Conservation (phyloP, 1,139 yeast genomes). For the Tardiomyces blankii region DNA sequence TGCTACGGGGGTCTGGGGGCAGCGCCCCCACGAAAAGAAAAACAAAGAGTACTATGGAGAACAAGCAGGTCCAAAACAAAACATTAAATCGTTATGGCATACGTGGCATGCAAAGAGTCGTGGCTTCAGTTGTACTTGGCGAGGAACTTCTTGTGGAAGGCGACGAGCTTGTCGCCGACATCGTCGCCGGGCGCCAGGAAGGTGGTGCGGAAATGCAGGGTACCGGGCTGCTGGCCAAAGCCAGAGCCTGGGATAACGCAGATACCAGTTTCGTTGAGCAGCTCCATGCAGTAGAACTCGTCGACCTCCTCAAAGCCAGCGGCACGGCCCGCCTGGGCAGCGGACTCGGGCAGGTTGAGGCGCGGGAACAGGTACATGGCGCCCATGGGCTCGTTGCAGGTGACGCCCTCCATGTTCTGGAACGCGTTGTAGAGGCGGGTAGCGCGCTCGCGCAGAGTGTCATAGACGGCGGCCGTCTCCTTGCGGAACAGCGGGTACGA, state of each 20-base stretch:
- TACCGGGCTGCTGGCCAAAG: slow-evolving; percentile 82
- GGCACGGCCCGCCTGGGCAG: slow-evolving; percentile 48
- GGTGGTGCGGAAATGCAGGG: slow-evolving; percentile 89
- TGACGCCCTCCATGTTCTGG: slow-evolving; percentile 61
- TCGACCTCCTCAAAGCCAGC: slow-evolving; percentile 50
- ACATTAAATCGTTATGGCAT: too few relatives aligned
- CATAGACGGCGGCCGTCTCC: slow-evolving; percentile 53
- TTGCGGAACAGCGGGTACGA: slow-evolving; percentile 55
- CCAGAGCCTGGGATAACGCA: slow-evolving; percentile 98
- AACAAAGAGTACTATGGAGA: too few relatives aligned
- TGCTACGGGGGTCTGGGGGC: too few relatives aligned
- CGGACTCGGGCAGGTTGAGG: slow-evolving; percentile 50
- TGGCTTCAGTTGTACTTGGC: slow-evolving; percentile 31
- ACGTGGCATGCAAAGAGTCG: too few relatives aligned
- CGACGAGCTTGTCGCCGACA: slow-evolving; percentile 76
- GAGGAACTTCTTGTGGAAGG: slow-evolving; percentile 67
- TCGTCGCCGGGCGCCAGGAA: slow-evolving; percentile 91
- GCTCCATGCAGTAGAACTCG: slow-evolving; percentile 74
- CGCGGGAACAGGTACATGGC: slow-evolving; percentile 96
- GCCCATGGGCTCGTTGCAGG: slow-evolving; percentile 84
- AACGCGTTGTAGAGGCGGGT: slow-evolving; percentile 57
- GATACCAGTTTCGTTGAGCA: slow-evolving; percentile 84
- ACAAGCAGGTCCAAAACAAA: too few relatives aligned
- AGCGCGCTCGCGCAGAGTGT: slow-evolving; percentile 55
- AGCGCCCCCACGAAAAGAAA: too few relatives aligned